Evolutionary conservation across 208 protist species (phyloP), one percentile per base, ranked within the genome.

Genomic region (Wallacemonas collosoma): DNA sequence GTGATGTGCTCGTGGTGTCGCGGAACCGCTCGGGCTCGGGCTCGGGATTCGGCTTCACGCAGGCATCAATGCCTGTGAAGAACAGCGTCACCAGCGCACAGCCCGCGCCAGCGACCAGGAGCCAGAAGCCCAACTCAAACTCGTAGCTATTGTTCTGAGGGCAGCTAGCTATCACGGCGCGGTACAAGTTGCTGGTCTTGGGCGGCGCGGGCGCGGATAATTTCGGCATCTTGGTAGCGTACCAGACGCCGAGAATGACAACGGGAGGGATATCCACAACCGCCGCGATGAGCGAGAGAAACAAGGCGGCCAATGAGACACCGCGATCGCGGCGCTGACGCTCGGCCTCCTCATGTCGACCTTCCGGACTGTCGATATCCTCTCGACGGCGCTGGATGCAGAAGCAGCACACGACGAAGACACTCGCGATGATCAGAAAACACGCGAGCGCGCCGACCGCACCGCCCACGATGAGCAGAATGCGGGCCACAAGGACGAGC

Each of bases 191-290:
- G 5, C 9, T 41, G 44, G 39, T 66, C 64, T 56, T 67, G 61
- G 45, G 35, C 35, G 7, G 12, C 38, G 40, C 47, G 41, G 36
- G 3, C 39, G 4, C 26, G 9, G 45, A 70, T 60, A 40, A 14
- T 15, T 26, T 45, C 5, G 60, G 60, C 60, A 65, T 65, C 43
- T 54, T 54, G 17, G 56, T 66, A 36, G 68, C 57, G 44, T 63
- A 66, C 17, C 70, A 56, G n/a, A 65, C 53, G 8, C 62, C 43
- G 2, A 82, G 15, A 1, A 77, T 44, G 11, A 81, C 72, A 9
- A 65, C 43, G 60, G 41, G n/a, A 3, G 60, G 60, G 9, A 65
- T 51, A 38, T 65, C 60, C 60, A 65, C 38, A 4, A 65, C 43
- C 7, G 12, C 3, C 7, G 68, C 61, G 3, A 72, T 35, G 15